phyloP scores from a whole-genome alignment of 768 basidiomycete species.

The Suillus brevipes region DNA sequence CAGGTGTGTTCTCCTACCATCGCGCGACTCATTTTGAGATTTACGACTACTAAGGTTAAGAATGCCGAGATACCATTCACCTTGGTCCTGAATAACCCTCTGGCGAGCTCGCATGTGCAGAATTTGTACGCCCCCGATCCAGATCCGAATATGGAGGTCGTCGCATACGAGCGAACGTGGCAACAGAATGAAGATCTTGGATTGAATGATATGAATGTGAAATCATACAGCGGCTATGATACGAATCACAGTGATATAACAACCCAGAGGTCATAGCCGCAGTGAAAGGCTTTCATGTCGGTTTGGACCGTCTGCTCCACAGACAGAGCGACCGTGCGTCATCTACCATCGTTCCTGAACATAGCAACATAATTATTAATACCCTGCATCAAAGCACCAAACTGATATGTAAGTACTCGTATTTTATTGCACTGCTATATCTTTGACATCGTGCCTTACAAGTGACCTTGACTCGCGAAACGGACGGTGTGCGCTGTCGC shows the following conservation, averaged over 20 bases:
- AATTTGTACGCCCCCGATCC: too few species aligned
- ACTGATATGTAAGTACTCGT: neutral
- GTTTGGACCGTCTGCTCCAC: neutral
- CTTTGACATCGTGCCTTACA: neutral
- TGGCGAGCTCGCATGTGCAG: too few species aligned
- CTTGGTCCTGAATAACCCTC: conserved; percentile 90
- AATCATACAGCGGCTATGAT: too few species aligned
- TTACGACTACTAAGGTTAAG: conserved; percentile 56
- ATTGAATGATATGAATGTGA: too few species aligned
- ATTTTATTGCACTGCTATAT: neutral
- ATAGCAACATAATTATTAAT: neutral
- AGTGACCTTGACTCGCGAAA: neutral
- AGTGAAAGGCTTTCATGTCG: too few species aligned
- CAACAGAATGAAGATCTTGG: too few species aligned
- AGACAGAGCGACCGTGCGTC: neutral
- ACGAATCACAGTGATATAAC: too few species aligned
- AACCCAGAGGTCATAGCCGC: conserved; percentile 81
- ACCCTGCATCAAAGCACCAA: neutral
- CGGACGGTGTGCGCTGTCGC: neutral
- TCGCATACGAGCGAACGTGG: too few species aligned
- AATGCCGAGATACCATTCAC: conserved; percentile 81
- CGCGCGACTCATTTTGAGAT: conserved; percentile 8
- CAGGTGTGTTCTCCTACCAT: conserved; percentile 44
- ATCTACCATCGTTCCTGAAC: neutral
- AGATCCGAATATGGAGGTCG: too few species aligned